Evolutionary conservation across 495 filamentous ascomycete genomes (phyloP), one percentile per base, ranked within the genome.

Genomic region (Neurospora sp.): DNA sequence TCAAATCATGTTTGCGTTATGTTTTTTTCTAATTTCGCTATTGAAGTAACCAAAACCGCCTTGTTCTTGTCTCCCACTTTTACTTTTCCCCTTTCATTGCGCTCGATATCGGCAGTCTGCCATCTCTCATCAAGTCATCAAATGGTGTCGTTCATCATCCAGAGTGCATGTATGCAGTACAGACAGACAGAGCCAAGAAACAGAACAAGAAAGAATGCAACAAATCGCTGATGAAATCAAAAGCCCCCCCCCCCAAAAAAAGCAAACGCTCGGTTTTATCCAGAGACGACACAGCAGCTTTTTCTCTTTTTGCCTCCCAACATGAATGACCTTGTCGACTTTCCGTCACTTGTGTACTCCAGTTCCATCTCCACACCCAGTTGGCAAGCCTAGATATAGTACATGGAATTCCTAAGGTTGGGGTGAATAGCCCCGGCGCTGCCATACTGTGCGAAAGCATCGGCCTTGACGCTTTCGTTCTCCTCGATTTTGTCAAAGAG

Each of bases 381-480:
- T 18, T 61, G 53, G 22, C 53, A 61, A 61, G 27, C 53, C 53
- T 61, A 94, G 70, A 94, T 91, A 80, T 94, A 94, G 77, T 92
- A 94, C 92, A 94, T 94, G 2, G 87, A 85, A 69, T 93, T 83
- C 31, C 76, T 79, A 41, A 94, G 74, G 3, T 82, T 88, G 1
- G 69, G 22, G 69, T 89, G 86, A 14, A 91, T 81, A n/a, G 18
- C 38, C 4, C 75, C 37, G 1, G 16, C 8, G 12, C 3, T 20
- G 35, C 53, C 8, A 1, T 4, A 6, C 3, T 1, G 12, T 41
- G 16, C 9, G 27, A 61, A 61, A 3, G 44, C 70, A 2, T 71
- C 53, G 18, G 73, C 61, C 0, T 70, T 38, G 20, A 74, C 38
- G 27, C 2, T 61, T 14, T 14, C 4, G 5, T 12, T 16, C 0